Evolutionary conservation across 257 asterid genomes (phyloP).

Genomic region (Forsythia suspensa): DNA sequence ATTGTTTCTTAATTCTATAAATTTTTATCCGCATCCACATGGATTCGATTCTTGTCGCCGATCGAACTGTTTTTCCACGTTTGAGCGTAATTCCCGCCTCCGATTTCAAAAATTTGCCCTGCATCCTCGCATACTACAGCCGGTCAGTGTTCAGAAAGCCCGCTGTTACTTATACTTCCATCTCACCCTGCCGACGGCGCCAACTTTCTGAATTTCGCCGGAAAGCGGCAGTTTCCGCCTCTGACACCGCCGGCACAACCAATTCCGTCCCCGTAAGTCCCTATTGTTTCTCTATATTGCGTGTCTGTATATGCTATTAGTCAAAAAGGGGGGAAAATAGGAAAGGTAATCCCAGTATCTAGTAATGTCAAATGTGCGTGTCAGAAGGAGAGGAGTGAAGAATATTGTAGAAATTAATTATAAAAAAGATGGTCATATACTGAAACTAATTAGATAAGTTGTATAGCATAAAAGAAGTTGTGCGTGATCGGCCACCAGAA

Average conservation of each 20-base stretch:
- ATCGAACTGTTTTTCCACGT: not conserved
- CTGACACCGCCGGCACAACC: not conserved
- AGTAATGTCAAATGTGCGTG: not conserved
- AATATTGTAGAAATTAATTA: not conserved
- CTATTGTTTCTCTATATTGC: not conserved
- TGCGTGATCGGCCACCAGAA: too few relatives aligned
- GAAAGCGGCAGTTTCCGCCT: not conserved
- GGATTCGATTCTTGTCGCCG: not conserved
- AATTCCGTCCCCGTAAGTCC: not conserved
- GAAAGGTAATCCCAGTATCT: not conserved
- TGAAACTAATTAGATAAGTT: too few relatives aligned
- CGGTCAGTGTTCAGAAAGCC: not conserved
- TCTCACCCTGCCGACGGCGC: not conserved
- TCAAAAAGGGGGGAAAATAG: not conserved
- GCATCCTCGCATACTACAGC: not conserved
- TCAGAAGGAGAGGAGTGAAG: not conserved
- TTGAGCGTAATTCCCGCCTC: not conserved
- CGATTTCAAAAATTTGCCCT: not conserved
- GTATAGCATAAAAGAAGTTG: too few relatives aligned
- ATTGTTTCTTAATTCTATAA: not conserved
- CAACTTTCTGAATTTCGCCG: not conserved
- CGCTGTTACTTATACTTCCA: not conserved
- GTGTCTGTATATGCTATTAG: not conserved
- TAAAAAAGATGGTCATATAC: too few relatives aligned
- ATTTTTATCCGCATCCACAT: not conserved